Conservation (phyloP, 192 early-diverging fungal genomes). For the Coemansia sp. region DNA sequence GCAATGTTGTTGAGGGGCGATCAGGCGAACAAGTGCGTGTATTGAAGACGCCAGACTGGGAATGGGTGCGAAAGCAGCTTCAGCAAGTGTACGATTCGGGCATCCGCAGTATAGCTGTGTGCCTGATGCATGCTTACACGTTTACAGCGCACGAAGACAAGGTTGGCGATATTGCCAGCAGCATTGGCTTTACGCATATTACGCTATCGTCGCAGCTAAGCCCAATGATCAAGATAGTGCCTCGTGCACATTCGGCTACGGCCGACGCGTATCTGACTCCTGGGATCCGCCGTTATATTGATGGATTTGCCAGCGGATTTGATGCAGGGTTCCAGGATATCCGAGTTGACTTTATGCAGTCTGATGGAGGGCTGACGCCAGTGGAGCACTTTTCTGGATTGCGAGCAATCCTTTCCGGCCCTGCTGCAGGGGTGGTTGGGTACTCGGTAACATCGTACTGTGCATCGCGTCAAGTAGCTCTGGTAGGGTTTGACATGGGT, state of each 20-base stretch:
- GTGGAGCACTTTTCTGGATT: slow-evolving; percentile 84
- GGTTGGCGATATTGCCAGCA: slow-evolving; percentile 62
- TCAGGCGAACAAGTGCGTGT: slow-evolving; percentile 86
- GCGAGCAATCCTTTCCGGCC: slow-evolving; percentile 88
- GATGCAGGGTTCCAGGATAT: slow-evolving; percentile 59
- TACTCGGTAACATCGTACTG: slow-evolving; percentile 60
- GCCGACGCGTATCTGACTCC: slow-evolving; percentile 96
- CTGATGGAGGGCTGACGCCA: slow-evolving; percentile 90
- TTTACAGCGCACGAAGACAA: slow-evolving; percentile 80
- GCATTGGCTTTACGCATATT: slow-evolving; percentile 83
- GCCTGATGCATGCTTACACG: slow-evolving; percentile 94
- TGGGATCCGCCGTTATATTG: slow-evolving; percentile 79
- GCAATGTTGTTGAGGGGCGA: slow-evolving; percentile 59
- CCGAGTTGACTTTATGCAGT: slow-evolving; percentile 96
- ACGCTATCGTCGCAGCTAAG: slow-evolving; percentile 77
- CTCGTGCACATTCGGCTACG: slow-evolving; percentile 84
- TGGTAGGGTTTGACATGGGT: slow-evolving; percentile 98
- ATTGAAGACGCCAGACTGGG: slow-evolving; percentile 60
- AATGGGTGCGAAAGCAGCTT: slow-evolving; percentile 59
- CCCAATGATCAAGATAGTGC: slow-evolving; percentile 95
- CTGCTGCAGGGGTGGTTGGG: slow-evolving; percentile 94
- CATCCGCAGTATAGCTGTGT: slow-evolving; percentile 84
- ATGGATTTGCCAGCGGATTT: slow-evolving; percentile 86
- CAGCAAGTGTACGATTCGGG: slow-evolving; percentile 63
- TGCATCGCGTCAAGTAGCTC: slow-evolving; percentile 47